Conservation (phyloP, 345 rosid genomes). For the Heritiera fomes region DNA sequence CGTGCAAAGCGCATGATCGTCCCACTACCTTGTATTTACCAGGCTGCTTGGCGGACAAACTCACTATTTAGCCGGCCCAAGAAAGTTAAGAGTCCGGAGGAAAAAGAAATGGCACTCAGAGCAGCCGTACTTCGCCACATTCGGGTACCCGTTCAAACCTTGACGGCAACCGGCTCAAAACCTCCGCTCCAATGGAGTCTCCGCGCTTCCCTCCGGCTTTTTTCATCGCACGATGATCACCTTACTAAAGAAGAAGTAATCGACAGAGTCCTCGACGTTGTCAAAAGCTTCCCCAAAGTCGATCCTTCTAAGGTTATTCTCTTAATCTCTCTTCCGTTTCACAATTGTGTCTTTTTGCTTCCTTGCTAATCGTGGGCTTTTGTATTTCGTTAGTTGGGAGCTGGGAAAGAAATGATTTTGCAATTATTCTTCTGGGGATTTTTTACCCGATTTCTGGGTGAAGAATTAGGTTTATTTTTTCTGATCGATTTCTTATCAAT, state of each 20-base stretch:
- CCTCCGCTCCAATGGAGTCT: slow-evolving; percentile 29
- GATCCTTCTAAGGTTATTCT: slow-evolving; percentile 73
- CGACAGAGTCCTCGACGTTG: slow-evolving; percentile 82
- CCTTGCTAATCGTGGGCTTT: background rate
- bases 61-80: background rate
- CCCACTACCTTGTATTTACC: background rate
- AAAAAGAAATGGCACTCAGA: slow-evolving; percentile 66
- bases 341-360: background rate
- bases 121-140: slow-evolving; percentile 65
- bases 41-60: background rate
- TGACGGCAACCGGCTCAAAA: slow-evolving; percentile 28
- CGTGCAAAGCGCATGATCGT: slow-evolving; percentile 23
- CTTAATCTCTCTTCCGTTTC: background rate
- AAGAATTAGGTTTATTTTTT: background rate
- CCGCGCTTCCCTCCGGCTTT: slow-evolving; percentile 40
- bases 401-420: background rate
- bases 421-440: background rate
- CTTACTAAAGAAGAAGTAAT: slow-evolving; percentile 69
- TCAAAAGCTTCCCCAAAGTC: slow-evolving; percentile 92
- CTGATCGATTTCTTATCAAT: background rate
- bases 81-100: slow-evolving; percentile 17
- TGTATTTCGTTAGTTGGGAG: background rate
- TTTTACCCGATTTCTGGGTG: background rate
- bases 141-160: slow-evolving; percentile 58
- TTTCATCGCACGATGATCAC: slow-evolving; percentile 91